Percentiles rank a stretch among this genome's conserved stretches.
Evolutionary conservation across 1,284 basidiomycete species (phyloP).

Genomic region (Ganoderma resinaceum): DNA sequence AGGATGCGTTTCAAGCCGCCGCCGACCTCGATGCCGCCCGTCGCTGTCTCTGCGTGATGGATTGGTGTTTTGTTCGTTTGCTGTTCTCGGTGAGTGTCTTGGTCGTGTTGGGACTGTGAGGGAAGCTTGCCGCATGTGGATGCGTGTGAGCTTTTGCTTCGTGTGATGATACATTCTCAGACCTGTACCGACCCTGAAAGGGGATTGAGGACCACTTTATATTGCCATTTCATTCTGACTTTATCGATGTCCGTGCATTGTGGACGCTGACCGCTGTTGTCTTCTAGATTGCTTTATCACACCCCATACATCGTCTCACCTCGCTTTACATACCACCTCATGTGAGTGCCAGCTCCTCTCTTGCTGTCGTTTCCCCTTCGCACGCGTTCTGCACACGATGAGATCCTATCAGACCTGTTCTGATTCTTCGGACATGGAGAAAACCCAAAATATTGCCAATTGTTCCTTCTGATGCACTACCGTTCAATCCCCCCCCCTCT

Average conservation of each 20-base stretch:
- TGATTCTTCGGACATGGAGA: slow-evolving; percentile 42
- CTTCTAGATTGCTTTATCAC: slow-evolving; percentile 10
- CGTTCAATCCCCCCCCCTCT: slow-evolving; percentile 3
- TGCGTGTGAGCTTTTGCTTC: slow-evolving; percentile 8
- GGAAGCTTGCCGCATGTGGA: slow-evolving; percentile 3
- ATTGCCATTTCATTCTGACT: slow-evolving; percentile 50
- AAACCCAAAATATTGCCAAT: slow-evolving; percentile 42
- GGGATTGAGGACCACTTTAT: slow-evolving; percentile 44
- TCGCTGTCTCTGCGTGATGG: slow-evolving; percentile 35
- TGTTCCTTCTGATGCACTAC: slow-evolving; percentile 42
- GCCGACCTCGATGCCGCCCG: slow-evolving; percentile 55
- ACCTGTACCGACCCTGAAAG: slow-evolving; percentile 51
- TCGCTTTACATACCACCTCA: neutral
- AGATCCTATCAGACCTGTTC: slow-evolving; percentile 49
- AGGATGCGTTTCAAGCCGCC: slow-evolving; percentile 57
- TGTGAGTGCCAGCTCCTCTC: slow-evolving; percentile 35
- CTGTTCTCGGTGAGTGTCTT: slow-evolving; percentile 31
- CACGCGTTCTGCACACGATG: slow-evolving; percentile 35
- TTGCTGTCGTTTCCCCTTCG: neutral
- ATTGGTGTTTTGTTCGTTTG: slow-evolving; percentile 7
- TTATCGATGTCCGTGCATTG: slow-evolving; percentile 16
- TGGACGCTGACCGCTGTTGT: slow-evolving; percentile 8
- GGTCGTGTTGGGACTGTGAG: neutral
- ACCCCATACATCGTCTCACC: slow-evolving; percentile 9
- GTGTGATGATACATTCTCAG: slow-evolving; percentile 50